Base-by-base conservation (phyloP, 176 grass and related monocot species). In the Eleusine indica region DNA sequence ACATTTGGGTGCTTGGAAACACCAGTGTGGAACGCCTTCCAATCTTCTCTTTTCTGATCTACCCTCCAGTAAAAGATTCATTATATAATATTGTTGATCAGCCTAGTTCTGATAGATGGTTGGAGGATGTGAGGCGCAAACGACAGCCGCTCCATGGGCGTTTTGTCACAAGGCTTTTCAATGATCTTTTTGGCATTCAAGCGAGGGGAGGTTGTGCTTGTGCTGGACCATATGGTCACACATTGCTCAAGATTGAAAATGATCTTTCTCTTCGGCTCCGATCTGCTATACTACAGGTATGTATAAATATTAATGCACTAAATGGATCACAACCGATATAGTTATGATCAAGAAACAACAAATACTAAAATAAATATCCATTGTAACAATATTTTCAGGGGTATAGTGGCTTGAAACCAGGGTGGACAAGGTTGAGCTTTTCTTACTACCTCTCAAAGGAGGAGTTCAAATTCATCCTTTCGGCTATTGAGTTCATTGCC, bases 31-130 rank as follows among this genome's bases (percentile, higher is more conserved):
- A 89, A 9, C 88, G 94, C 1, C 91, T 93, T 0, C 94, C 91
- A 0, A 89, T 96, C 66, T 87, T 96, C 77, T 96, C 94, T 0
- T 93, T 96, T 41, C 77, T 96, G n/a, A 43, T 96, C 42, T 89
- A 88, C 67, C 86, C 32, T 35, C 32, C 32, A 0, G 1, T 35
- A 35, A 35, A 35, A 0, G 32, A 0, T 35, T 35, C 32, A 35
- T 0, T 35, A 35, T 35, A 35, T 35, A 35, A 35, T 35, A 0
- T 35, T 0, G 2, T 2, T 35, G 32, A 35, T 35, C 32, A 35
- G 32, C 32, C 32, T 1, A 35, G 32, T 35, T 35, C 32, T 35
- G 32, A 35, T 2, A 35, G 32, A 35, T 35, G 32, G 32, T 35
- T 35, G 32, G 32, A 35, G 32, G 32, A 35, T 35, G 32, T 35